Conservation (phyloP, 202 grass and related monocot genomes). For the Setaria viridis region DNA sequence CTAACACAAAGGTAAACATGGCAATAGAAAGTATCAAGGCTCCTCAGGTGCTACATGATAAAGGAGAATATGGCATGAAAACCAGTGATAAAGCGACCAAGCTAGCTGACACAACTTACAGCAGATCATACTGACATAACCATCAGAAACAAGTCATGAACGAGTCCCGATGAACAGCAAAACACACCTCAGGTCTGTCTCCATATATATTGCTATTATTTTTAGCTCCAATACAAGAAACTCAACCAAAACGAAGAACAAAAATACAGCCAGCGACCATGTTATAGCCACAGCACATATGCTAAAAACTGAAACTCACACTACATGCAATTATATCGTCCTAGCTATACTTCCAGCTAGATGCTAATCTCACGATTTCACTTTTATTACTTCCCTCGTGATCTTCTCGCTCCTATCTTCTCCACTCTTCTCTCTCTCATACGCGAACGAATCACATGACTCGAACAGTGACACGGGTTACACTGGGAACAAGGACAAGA, state of each 20-base stretch:
- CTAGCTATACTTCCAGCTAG: conserved; percentile 30
- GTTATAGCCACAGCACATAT: conserved; percentile 20
- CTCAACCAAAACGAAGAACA: conserved; percentile 43
- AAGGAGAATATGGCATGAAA: conserved; percentile 39
- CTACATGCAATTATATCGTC: conserved; percentile 29
- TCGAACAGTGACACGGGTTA: conserved; percentile 41
- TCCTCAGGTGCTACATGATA: conserved; percentile 31
- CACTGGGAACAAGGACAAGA: conserved; percentile 55
- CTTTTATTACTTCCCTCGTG: conserved; percentile 31
- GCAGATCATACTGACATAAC: conserved; percentile 34
- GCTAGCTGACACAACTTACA: conserved; percentile 29
- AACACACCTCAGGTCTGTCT: neutral
- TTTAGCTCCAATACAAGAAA: conserved; percentile 9
- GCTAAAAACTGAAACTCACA: conserved; percentile 43
- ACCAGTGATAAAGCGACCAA: neutral
- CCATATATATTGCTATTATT: conserved; percentile 17
- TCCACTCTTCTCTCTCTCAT: conserved; percentile 16
- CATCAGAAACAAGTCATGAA: conserved; percentile 39
- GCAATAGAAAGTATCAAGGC: neutral
- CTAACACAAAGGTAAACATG: neutral
- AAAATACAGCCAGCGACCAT: conserved; percentile 25
- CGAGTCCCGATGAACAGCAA: conserved; percentile 22
- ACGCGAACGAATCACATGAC: conserved; percentile 56
- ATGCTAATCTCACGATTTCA: conserved; percentile 12
- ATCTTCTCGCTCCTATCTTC: conserved; percentile 30